Evolutionary conservation across 2,329 filamentous ascomycete species (phyloP), one percentile per base, ranked within the genome.

Genomic region (Graphilbum fragrans): DNA sequence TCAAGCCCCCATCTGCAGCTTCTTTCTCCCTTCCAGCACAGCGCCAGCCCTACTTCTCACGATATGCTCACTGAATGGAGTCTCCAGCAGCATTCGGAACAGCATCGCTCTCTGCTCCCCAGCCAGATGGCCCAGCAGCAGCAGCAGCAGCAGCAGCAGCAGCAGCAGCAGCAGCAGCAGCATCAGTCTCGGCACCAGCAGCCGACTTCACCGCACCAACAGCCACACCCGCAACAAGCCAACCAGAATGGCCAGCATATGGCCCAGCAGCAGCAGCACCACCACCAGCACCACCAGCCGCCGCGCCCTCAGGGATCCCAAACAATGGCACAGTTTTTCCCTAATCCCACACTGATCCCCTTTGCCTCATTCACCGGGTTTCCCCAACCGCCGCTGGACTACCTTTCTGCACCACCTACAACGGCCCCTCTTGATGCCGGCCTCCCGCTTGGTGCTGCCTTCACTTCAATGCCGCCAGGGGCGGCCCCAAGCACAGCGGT

Each of bases 391-490:
- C 60, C 72, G 27, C 66, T 79, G 44, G 75, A 75, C 47, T 82
- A 80, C 59, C 67, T 72, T 47, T 78, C 70, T 41, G 67, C 67
- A 47, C 78, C 70, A 42, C 67, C 68, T 55, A 67, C 78, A 8
- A 74, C 75, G 8, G 80, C 84, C 53, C 71, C 74, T 32, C 65
- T 85, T 46, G 77, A 78, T 48, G 64, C 75, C 16, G 67, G 79
- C 48, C 59, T 77, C 29, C 63, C 67, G 43, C 66, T 86, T 53
- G 80, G 22, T 45, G 70, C 74, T 29, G 63, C 75, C 4, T 87
- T 82, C 60, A 64, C 58, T 52, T 60, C 63, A 45, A 68, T 80
- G 56, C 67, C 72, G 25, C 65, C 72, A 35, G 70, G 74, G 43
- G 59, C 36, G 29, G 34, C 32, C n/a, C 20, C 29, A 51, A 60